Conservation (phyloP, 1,284 basidiomycete species). For the Leucoagaricus sp. region DNA sequence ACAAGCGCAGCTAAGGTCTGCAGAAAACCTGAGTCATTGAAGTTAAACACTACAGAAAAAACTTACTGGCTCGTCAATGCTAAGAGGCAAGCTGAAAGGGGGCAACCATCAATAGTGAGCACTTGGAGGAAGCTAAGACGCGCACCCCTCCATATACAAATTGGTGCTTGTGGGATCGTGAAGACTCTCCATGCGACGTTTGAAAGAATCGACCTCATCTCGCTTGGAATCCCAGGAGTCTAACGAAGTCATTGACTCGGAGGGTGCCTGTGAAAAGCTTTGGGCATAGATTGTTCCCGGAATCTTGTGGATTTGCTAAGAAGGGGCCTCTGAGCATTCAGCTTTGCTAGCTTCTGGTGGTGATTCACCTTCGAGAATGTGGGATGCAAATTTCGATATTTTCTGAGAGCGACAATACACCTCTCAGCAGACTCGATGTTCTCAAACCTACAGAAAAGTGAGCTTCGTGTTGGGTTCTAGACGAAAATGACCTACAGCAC, state of each 20-base stretch:
- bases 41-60: conserved; percentile 1
- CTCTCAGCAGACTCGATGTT: conserved; percentile 62
- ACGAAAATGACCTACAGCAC: conserved; percentile 57
- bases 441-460: conserved; percentile 50
- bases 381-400: conserved; percentile 73
- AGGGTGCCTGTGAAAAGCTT: conserved; percentile 17
- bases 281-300: conserved; percentile 63
- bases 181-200: conserved; percentile 69
- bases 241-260: conserved; percentile 19
- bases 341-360: not conserved
- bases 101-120: not conserved
- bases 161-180: conserved; percentile 65
- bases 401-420: conserved; percentile 66
- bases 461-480: conserved; percentile 3
- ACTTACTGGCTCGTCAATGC: conserved; percentile 48
- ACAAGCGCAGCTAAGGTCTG: conserved; percentile 63
- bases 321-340: too few relatives aligned
- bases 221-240: conserved; percentile 27
- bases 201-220: conserved; percentile 55
- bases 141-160: conserved; percentile 72
- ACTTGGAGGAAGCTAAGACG: conserved; percentile 5
- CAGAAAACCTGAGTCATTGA: conserved; percentile 4
- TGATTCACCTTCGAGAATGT: conserved; percentile 57
- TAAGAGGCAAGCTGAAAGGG: conserved; percentile 54
- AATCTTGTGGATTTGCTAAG: conserved; percentile 75